phyloP scores from a whole-genome alignment of 129 eudicot species.

The Gnaphalium uliginosum region DNA sequence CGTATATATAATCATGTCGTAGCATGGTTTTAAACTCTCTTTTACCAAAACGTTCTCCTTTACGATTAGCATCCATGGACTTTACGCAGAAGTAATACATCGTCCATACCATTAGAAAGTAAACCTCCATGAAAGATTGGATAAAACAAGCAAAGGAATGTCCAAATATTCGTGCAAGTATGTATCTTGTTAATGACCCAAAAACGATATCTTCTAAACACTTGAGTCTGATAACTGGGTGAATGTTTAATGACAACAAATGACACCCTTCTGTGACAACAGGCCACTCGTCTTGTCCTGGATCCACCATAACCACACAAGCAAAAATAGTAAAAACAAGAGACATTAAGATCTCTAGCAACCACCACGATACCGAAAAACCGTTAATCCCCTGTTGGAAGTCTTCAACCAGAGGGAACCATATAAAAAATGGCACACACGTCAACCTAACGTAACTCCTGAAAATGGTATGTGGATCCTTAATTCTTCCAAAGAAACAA shows the following conservation, averaged over 20 bases:
- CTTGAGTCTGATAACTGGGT: constrained; percentile 58
- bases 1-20: constrained; percentile 42
- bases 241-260: constrained; percentile 51
- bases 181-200: constrained; percentile 57
- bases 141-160: constrained; percentile 44
- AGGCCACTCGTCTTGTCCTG: constrained; percentile 61
- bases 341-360: constrained; percentile 54
- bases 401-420: constrained; percentile 55
- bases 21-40: constrained; percentile 60
- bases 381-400: constrained; percentile 54
- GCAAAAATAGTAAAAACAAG: constrained; percentile 66
- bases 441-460: constrained; percentile 76
- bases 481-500: constrained; percentile 64
- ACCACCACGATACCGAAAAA: constrained; percentile 58
- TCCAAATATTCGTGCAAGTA: constrained; percentile 47
- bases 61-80: constrained; percentile 58
- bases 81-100: constrained; percentile 69
- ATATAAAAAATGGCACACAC: constrained; percentile 71
- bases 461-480: constrained; percentile 64
- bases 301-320: constrained; percentile 79
- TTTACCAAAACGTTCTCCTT: constrained; percentile 54
- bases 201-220: constrained; percentile 60
- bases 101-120: constrained; percentile 83
- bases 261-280: constrained; percentile 71
- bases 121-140: constrained; percentile 79